Conservation (phyloP, 192 early-diverging fungal species). For the Dissophora ornata region DNA sequence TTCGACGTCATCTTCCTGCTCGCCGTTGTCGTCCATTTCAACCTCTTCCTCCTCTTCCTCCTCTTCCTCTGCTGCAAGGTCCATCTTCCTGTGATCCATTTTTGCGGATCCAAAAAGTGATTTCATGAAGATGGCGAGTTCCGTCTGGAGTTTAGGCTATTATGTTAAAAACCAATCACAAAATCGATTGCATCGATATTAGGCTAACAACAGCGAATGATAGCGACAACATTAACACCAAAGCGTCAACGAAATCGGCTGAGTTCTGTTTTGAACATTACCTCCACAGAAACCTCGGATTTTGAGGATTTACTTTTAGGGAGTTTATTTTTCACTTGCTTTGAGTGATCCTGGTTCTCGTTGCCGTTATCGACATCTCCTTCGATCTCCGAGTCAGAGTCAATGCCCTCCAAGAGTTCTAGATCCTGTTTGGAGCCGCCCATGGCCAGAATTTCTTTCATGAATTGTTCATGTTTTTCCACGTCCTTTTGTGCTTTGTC, state of each 20-base stretch:
- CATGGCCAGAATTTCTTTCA: constrained; percentile 52
- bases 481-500: background rate
- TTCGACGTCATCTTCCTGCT: background rate
- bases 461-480: constrained; percentile 13
- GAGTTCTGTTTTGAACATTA: too few species aligned
- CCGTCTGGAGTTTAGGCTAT: constrained; percentile 42
- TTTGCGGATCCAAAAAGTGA: constrained; percentile 37
- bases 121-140: constrained; percentile 49
- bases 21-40: background rate
- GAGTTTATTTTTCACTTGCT: too few species aligned
- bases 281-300: constrained; percentile 11
- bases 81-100: constrained; percentile 25
- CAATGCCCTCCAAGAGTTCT: constrained; percentile 36
- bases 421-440: constrained; percentile 42
- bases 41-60: constrained; percentile 11
- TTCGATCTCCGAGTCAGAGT: constrained; percentile 40
- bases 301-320: background rate
- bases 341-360: too few species aligned
- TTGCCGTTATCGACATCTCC: constrained; percentile 4
- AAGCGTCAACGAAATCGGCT: too few species aligned
- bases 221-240: too few species aligned
- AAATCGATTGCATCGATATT: background rate
- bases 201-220: background rate
- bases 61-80: constrained; percentile 16
- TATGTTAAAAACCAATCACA: background rate